phyloP scores from a whole-genome alignment of 768 basidiomycete genomes.

The Boletales sp. region DNA sequence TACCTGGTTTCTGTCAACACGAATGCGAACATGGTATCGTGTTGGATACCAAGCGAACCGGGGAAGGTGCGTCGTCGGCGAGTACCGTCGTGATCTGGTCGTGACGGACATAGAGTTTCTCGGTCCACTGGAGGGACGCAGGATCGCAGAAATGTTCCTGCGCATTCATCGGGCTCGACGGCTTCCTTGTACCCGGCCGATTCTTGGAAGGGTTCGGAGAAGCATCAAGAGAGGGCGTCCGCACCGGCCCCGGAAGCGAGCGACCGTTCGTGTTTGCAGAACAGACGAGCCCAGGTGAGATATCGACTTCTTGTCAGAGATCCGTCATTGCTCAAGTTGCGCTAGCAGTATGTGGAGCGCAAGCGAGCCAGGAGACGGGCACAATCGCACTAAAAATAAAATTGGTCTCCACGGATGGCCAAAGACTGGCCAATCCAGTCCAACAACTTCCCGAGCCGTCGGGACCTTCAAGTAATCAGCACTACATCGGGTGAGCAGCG shows the following conservation, averaged over 20 bases:
- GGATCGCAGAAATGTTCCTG: slow-evolving; percentile 53
- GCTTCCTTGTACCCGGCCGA: slow-evolving; percentile 56
- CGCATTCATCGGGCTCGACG: slow-evolving; percentile 62
- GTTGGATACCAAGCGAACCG: slow-evolving; percentile 64
- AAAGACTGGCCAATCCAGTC: slow-evolving; percentile 40
- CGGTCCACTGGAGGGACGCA: slow-evolving; percentile 62
- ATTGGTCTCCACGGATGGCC: slow-evolving; percentile 26
- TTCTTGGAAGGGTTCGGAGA: slow-evolving; percentile 57
- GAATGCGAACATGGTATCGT: slow-evolving; percentile 45
- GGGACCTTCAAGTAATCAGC: slow-evolving; percentile 32
- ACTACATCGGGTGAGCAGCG: slow-evolving; percentile 43
- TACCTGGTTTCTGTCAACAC: slow-evolving; percentile 50
- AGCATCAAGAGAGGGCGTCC: slow-evolving; percentile 49
- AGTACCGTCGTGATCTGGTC: background rate
- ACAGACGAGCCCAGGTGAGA: slow-evolving; percentile 37
- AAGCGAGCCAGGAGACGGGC: slow-evolving; percentile 40
- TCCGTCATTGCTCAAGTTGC: background rate
- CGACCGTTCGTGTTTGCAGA: slow-evolving; percentile 60
- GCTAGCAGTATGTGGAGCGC: slow-evolving; percentile 3
- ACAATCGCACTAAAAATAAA: slow-evolving; percentile 52
- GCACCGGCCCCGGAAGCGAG: slow-evolving; percentile 48
- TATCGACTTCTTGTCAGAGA: background rate
- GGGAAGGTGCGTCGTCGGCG: slow-evolving; percentile 45
- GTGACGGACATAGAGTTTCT: slow-evolving; percentile 43
- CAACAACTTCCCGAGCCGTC: slow-evolving; percentile 34